A percentile compares a stretch with the other conserved stretches of the same genome.
Conservation (phyloP, 352 stramenopile genomes). For the Elongisporangium undulatum region DNA sequence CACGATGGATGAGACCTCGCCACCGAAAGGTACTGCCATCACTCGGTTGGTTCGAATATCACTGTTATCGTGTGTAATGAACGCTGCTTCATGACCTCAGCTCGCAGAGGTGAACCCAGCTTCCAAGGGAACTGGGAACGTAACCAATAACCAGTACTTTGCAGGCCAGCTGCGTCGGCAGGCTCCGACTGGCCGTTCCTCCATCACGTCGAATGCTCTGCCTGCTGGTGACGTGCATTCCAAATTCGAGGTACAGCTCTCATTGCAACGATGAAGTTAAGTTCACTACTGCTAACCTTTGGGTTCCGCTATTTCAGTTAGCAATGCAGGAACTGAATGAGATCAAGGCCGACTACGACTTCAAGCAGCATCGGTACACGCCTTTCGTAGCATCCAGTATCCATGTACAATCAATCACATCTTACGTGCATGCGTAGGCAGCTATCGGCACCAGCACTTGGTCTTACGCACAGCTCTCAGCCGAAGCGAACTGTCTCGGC, state of each 20-base stretch:
- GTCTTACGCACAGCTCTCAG: neutral
- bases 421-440: conserved; percentile 11
- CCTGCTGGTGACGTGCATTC: conserved; percentile 25
- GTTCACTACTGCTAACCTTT: neutral
- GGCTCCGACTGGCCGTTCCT: neutral
- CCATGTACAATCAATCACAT: neutral
- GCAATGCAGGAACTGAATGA: conserved; percentile 44
- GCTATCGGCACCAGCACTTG: conserved; percentile 15
- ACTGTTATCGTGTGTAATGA: neutral
- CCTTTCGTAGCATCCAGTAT: neutral
- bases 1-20: conserved; percentile 9
- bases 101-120: neutral
- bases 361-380: conserved; percentile 27
- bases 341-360: conserved; percentile 35
- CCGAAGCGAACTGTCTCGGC: neutral
- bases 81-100: neutral
- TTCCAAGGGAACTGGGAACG: neutral
- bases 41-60: neutral
- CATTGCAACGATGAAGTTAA: conserved; percentile 2
- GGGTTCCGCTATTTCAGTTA: conserved; percentile 17
- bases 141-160: neutral
- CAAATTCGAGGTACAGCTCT: conserved; percentile 35
- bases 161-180: neutral
- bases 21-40: conserved; percentile 13
- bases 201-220: conserved; percentile 2